Evolutionary conservation across 2,329 filamentous ascomycete genomes (phyloP), one percentile per base, ranked within the genome.

Genomic region (Moelleriella libera): DNA sequence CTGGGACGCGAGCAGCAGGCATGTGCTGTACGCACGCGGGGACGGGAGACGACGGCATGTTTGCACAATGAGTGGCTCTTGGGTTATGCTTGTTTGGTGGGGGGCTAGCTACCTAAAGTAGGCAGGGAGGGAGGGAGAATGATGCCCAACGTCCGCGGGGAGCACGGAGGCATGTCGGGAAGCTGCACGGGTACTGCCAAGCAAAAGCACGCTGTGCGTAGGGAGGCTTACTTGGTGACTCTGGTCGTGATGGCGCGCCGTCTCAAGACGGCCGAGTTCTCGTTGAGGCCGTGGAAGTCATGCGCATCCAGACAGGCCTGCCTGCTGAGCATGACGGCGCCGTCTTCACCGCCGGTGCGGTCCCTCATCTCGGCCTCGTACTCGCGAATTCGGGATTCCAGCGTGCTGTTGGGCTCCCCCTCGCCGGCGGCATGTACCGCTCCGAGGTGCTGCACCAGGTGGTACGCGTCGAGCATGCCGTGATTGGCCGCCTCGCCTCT

Each of bases 401-500:
- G 47, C 5, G 48, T 37, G 8, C 8, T 12, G 32, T 12, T 3
- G 21, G 21, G 21, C 3, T 21, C 32, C 12, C 43, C 47, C 7
- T 45, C 42, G 9, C 52, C 55, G 6, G 45, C 21, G 6, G 45
- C 21, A 34, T 55, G 51, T 0, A 57, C 43, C 6, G 44, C 47
- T 12, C 49, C 50, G n/a, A 63, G 50, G 11, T 50, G 53, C 41
- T 55, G 52, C 11, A 52, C 48, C 39, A 67, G 54, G 39, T 58
- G 51, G 39, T 57, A 58, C 2, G 65, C 64, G 45, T 68, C 65
- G n/a, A 65, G 55, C 10, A 68, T 64, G 12, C 64, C 65, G 48
- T 68, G 65, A 47, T 68, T 68, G 6, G 58, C 61, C 1, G 59
- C 65, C 46, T 68, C 64, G 30, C 65, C 65, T 12, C 65, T 60